Evolutionary conservation across 164 flowering plant genomes (phyloP).

Genomic region (Nymphaea thermarum): DNA sequence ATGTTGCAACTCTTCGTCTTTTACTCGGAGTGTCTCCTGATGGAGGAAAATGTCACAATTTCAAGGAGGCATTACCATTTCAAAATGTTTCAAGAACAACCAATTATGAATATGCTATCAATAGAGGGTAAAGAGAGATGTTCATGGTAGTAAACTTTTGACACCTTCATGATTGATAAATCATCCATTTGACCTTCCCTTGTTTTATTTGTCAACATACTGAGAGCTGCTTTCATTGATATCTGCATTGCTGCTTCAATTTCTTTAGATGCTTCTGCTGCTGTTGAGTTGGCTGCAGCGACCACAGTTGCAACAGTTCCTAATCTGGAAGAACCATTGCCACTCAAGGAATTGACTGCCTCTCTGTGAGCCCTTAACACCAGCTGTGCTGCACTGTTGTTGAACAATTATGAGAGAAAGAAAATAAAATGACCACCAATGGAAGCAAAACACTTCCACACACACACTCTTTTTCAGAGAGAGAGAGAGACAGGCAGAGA

Average conservation of each 20-base stretch:
- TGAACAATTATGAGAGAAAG: not conserved
- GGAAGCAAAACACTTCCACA: no score
- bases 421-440: not conserved
- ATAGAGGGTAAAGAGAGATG: no score
- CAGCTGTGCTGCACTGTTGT: slow-evolving; percentile 73
- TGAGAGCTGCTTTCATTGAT: slow-evolving; percentile 76
- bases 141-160: no score
- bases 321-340: slow-evolving; percentile 70
- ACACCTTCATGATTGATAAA: slow-evolving; percentile 81
- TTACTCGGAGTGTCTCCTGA: slow-evolving; percentile 83
- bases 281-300: slow-evolving; percentile 94
- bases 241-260: slow-evolving; percentile 93
- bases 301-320: slow-evolving; percentile 94
- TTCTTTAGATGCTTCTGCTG: slow-evolving; percentile 81
- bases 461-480: no score
- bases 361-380: slow-evolving; percentile 92
- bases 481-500: no score
- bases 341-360: slow-evolving; percentile 88
- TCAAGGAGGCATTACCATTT: not conserved
- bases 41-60: slow-evolving; percentile 1
- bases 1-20: slow-evolving; percentile 90
- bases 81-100: no score
- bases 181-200: slow-evolving; percentile 85
- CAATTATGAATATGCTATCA: no score
- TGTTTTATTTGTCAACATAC: slow-evolving; percentile 38